Percentiles rank a stretch among this genome's conserved stretches.
phyloP scores from a whole-genome alignment of 768 basidiomycete genomes.

The Daedalea quercina region DNA sequence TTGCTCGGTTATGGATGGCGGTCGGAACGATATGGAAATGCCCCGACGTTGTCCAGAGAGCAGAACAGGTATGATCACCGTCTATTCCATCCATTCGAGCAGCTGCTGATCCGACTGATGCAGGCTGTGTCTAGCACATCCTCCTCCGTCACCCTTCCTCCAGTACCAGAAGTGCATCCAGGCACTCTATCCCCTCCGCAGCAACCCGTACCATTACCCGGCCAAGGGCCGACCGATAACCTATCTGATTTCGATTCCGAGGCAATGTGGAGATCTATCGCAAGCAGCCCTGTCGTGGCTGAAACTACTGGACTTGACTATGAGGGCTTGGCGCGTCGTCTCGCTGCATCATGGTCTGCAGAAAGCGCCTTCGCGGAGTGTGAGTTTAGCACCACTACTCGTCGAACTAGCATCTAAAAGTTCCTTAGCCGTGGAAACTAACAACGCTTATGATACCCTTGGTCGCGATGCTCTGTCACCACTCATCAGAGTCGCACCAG shows the following conservation, averaged over 20 bases:
- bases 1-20: slow-evolving; percentile 58
- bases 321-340: slow-evolving; percentile 43
- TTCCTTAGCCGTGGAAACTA: slow-evolving; percentile 46
- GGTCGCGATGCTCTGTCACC: slow-evolving; percentile 68
- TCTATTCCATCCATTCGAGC: not conserved
- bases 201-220: slow-evolving; percentile 36
- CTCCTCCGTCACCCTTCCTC: slow-evolving; percentile 10
- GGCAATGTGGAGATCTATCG: slow-evolving; percentile 48
- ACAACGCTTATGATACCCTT: slow-evolving; percentile 45
- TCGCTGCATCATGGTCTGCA: slow-evolving; percentile 64
- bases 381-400: slow-evolving; percentile 32
- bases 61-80: slow-evolving; percentile 41
- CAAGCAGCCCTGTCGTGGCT: slow-evolving; percentile 46
- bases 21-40: slow-evolving; percentile 72
- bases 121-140: slow-evolving; percentile 13
- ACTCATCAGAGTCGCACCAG: slow-evolving; percentile 74
- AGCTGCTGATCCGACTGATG: not conserved
- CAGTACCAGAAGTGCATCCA: slow-evolving; percentile 31
- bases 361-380: slow-evolving; percentile 71
- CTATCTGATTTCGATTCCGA: slow-evolving; percentile 41
- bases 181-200: slow-evolving; percentile 39
- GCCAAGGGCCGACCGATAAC: not conserved
- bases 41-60: slow-evolving; percentile 42
- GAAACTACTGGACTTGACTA: slow-evolving; percentile 59
- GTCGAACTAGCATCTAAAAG: no score